Evolutionary conservation across 73 alveolate genomes (phyloP).

Genomic region (Breviolum minutum): DNA sequence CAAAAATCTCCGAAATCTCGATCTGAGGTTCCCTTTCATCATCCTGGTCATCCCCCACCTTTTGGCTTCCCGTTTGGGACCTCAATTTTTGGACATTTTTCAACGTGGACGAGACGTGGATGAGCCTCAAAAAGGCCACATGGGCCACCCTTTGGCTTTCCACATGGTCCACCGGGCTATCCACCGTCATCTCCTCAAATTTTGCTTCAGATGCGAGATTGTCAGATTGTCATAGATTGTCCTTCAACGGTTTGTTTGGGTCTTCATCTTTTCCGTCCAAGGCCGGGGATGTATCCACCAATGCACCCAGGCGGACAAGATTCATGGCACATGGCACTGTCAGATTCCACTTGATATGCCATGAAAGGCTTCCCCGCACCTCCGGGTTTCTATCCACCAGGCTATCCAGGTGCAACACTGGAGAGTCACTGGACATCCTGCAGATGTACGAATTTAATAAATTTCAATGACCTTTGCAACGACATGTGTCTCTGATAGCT

Average conservation of each 20-base stretch:
- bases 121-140: constrained; percentile 13
- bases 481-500: too few species aligned
- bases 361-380: constrained; percentile 55
- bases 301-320: background rate
- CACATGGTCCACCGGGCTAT: constrained; percentile 57
- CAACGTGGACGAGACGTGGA: too few species aligned
- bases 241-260: too few species aligned
- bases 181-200: constrained; percentile 7
- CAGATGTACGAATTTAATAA: too few species aligned
- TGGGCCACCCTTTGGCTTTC: constrained; percentile 20
- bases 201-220: too few species aligned
- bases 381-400: constrained; percentile 93
- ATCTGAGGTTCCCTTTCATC: background rate
- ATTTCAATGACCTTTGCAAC: too few species aligned
- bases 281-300: constrained; percentile 74
- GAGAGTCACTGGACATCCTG: background rate
- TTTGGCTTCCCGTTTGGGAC: constrained; percentile 28
- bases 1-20: background rate
- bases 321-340: background rate
- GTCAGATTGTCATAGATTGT: too few species aligned
- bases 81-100: background rate
- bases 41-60: constrained; percentile 44
- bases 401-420: constrained; percentile 68
- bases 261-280: background rate
- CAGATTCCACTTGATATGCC: too few species aligned